Evolutionary conservation across 2,329 filamentous ascomycete species (phyloP), one percentile per base, ranked within the genome.

Genomic region (Pseudomassariella vexata): DNA sequence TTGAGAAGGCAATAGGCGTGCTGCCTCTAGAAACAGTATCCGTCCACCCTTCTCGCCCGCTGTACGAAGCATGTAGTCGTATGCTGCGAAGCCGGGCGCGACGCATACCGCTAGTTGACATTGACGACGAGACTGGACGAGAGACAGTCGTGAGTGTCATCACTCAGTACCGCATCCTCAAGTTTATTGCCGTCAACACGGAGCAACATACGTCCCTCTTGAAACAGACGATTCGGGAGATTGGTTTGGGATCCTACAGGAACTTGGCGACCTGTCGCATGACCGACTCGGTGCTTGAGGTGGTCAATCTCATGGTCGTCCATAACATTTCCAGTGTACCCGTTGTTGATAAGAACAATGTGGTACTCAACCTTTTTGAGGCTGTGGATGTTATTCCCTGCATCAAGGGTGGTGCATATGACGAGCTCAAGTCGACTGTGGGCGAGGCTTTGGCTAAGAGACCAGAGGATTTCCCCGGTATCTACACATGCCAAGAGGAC

Each of bases 161-260:
- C 37, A 98, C 92, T 1, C 92, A 98, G 59, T 98, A 98, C 61
- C 84, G 94, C 37, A 96, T 98, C 47, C 76, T 98, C 43, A 98
- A 98, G 57, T 98, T 98, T 57, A 94, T 98, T 40, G 89, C 92
- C 9, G 90, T 98, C 60, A 98, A 98, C 60, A 77, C 76, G 47
- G 76, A 81, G 50, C 79, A 82, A 47, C 85, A 94, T 54, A 95
- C 90, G 5, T 82, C 94, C 48, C 76, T 88, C 53, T 65, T 98
- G 39, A 85, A 86, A 54, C 95, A 94, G 63, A 82, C 87, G 8
- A 70, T 98, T 35, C 76, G 78, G 39, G 88, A 95, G 41, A 75
- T 96, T 34, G 77, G 79, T 17, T 70, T 98, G 7, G 94, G 92
- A 31, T 90, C 87, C 2, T 96, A 95, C 57, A 66, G 71, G 15